phyloP scores from a whole-genome alignment of 768 basidiomycete species.

The Nidularia pulvinata region DNA sequence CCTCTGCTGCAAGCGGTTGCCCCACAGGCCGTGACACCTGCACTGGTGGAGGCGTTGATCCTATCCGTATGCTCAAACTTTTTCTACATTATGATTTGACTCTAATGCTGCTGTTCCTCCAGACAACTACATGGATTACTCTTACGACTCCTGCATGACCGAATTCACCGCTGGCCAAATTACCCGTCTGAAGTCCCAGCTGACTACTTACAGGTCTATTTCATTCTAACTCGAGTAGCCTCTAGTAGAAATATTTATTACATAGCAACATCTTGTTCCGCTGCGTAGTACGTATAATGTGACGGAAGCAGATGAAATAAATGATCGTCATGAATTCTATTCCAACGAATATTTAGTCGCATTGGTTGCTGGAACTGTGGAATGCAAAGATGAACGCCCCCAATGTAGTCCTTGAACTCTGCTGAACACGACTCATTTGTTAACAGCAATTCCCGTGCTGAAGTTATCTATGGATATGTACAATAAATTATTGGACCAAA shows the following conservation, averaged over 20 bases:
- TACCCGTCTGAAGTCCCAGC: conserved; percentile 35
- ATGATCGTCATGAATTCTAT: too few species aligned
- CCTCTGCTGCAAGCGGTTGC: conserved; percentile 39
- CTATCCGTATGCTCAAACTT: conserved; percentile 31
- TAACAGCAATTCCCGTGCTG: too few species aligned
- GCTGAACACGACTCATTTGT: too few species aligned
- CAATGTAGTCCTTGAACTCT: too few species aligned
- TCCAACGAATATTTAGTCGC: too few species aligned
- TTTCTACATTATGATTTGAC: neutral
- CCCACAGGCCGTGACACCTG: conserved; percentile 34
- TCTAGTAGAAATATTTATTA: neutral
- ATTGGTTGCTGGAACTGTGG: too few species aligned
- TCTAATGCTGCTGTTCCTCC: neutral
- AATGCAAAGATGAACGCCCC: too few species aligned
- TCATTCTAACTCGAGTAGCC: conserved; percentile 8
- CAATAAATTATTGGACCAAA: too few species aligned
- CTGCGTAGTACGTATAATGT: too few species aligned
- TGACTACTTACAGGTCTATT: conserved; percentile 43
- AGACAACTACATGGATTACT: conserved; percentile 59
- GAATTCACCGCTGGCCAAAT: conserved; percentile 27
- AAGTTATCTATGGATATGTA: too few species aligned
- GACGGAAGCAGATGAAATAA: too few species aligned
- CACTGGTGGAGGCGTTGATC: conserved; percentile 35
- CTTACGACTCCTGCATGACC: conserved; percentile 46
- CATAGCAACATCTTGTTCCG: neutral